These are phyloP conservation scores for Coemansia sp. DNA, from an alignment of 192 early-diverging fungal genomes.

Conservation along the genomic window DNA sequence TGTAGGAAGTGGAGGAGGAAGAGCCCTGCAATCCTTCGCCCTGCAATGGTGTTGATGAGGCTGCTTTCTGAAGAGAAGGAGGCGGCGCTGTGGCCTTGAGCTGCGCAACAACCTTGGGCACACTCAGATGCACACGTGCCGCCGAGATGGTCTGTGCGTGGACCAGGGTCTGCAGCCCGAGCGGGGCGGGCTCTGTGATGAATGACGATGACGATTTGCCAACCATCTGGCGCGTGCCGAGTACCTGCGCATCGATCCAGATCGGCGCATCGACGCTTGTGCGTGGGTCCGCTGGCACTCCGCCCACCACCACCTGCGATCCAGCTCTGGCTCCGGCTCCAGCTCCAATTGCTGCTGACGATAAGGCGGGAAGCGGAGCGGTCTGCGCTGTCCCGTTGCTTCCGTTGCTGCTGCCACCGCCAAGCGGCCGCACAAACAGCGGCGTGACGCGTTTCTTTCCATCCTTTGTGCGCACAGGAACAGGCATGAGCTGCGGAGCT, in stretches of 20 bases:
- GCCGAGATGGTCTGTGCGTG: slow-evolving; percentile 42
- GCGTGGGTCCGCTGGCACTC: neutral
- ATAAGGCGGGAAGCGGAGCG: neutral
- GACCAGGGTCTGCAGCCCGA: slow-evolving; percentile 38
- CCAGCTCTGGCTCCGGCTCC: neutral
- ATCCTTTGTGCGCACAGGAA: slow-evolving; percentile 62
- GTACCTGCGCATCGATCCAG: slow-evolving; percentile 34
- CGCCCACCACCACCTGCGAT: slow-evolving; percentile 1
- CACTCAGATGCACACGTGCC: slow-evolving; percentile 33
- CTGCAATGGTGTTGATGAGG: neutral
- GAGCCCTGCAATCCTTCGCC: neutral
- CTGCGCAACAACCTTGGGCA: slow-evolving; percentile 35
- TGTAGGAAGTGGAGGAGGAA: no score
- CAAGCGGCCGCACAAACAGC: slow-evolving; percentile 55
- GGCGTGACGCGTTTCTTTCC: slow-evolving; percentile 88
- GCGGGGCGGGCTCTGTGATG: neutral
- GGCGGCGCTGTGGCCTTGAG: neutral
- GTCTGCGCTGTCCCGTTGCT: neutral
- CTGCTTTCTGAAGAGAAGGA: neutral
- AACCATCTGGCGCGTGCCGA: slow-evolving; percentile 21
- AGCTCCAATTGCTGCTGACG: neutral
- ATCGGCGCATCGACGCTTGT: slow-evolving; percentile 33
- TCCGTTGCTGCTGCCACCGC: slow-evolving; percentile 2
- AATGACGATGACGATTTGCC: neutral
- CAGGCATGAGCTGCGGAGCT: slow-evolving; percentile 60